Evolutionary conservation across 1,284 basidiomycete genomes (phyloP).

Genomic region (Coriolopsis trogii): DNA sequence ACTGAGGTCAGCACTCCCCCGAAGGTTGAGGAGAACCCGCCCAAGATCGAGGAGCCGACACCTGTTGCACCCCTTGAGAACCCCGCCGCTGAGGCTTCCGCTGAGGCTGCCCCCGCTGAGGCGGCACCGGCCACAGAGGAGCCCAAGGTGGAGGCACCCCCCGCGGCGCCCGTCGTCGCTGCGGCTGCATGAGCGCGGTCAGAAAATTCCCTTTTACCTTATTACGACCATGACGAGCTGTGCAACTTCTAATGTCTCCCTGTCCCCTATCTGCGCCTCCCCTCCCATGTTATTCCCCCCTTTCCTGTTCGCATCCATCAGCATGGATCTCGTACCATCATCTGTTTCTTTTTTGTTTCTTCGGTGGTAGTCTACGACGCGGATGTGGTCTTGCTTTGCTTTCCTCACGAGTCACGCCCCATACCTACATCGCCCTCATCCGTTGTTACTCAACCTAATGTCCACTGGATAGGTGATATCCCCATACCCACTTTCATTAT

Average conservation of each 20-base stretch:
- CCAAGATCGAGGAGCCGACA: slow-evolving; percentile 75
- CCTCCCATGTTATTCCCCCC: slow-evolving; percentile 40
- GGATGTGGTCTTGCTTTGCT: slow-evolving; percentile 56
- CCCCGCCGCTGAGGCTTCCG: slow-evolving; percentile 48
- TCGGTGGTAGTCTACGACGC: slow-evolving; percentile 60
- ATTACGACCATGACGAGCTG: slow-evolving; percentile 57
- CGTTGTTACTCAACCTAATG: slow-evolving; percentile 37
- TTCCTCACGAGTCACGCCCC: slow-evolving; percentile 35
- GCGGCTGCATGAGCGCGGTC: slow-evolving; percentile 58
- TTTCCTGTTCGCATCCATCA: slow-evolving; percentile 34
- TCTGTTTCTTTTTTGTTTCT: slow-evolving; percentile 40
- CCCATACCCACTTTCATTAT: slow-evolving; percentile 54
- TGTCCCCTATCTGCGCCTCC: slow-evolving; percentile 33
- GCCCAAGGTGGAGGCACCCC: slow-evolving; percentile 40
- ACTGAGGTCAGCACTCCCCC: slow-evolving; percentile 69
- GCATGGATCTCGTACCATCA: slow-evolving; percentile 35
- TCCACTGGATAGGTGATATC: slow-evolving; percentile 37
- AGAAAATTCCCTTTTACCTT: slow-evolving; percentile 30
- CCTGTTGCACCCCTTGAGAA: slow-evolving; percentile 79
- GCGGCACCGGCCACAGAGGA: slow-evolving; percentile 36
- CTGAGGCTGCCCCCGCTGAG: slow-evolving; percentile 37
- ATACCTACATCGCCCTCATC: slow-evolving; percentile 33
- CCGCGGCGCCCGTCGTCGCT: slow-evolving; percentile 43
- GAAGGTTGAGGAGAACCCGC: slow-evolving; percentile 84
- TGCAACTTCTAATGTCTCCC: slow-evolving; percentile 43